Conservation (phyloP, 2,329 filamentous ascomycete species). For the Sporothrix euskadiensis region DNA sequence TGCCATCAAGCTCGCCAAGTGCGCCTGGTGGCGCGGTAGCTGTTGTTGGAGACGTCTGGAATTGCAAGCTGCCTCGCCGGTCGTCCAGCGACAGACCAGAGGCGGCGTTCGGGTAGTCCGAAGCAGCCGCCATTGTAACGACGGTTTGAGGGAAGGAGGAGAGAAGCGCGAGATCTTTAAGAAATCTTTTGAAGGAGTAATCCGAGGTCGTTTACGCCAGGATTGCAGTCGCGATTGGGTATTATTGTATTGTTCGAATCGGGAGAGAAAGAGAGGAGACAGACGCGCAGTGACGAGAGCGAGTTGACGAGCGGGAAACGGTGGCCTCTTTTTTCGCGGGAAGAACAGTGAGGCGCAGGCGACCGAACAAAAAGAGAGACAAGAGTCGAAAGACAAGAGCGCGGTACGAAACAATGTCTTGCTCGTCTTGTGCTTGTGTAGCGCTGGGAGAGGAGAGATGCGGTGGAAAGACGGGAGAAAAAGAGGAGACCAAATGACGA, state of each 20-base stretch:
- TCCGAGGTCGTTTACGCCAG: not conserved
- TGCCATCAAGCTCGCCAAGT: constrained; percentile 21
- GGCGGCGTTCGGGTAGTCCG: constrained; percentile 29
- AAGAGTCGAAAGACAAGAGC: not conserved
- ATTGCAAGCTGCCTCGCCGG: constrained; percentile 25
- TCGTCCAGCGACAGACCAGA: constrained; percentile 16
- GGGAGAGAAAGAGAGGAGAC: not conserved
- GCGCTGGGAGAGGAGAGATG: not conserved
- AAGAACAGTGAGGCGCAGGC: constrained; percentile 9
- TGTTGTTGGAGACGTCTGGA: constrained; percentile 21
- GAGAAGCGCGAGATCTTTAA: not conserved
- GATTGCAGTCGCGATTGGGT: not conserved
- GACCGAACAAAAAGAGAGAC: not conserved
- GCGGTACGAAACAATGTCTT: constrained; percentile 7
- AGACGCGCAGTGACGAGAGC: constrained; percentile 4
- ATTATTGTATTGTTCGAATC: not conserved
- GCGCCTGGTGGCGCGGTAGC: not conserved
- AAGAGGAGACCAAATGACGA: not conserved
- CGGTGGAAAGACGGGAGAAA: constrained; percentile 1
- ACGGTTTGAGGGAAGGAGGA: not conserved
- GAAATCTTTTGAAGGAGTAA: not conserved
- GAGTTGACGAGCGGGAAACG: not conserved
- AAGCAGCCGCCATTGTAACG: constrained; percentile 31
- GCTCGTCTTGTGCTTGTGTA: constrained; percentile 24
- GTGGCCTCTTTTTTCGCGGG: not conserved